A percentile compares a stretch with the other conserved stretches of the same genome.
phyloP scores from a whole-genome alignment of 1,139 yeast species.

The Suhomyces coccinellae region DNA sequence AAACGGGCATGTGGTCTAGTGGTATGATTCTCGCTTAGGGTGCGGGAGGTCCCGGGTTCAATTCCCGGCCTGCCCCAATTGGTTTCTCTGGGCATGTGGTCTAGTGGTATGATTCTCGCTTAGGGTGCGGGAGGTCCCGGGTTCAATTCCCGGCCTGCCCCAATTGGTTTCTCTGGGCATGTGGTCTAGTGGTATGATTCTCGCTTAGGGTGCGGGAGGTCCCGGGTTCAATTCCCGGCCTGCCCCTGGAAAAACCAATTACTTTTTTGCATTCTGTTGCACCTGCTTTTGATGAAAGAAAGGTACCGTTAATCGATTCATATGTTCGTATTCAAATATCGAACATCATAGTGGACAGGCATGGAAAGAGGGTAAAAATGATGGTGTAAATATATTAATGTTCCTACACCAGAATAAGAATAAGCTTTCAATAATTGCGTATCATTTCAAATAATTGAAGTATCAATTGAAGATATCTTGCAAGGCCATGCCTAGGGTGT shows the following conservation, averaged over 20 bases:
- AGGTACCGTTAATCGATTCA: no score
- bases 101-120: slow-evolving; percentile 39
- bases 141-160: slow-evolving; percentile 43
- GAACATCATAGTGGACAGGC: no score
- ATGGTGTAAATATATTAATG: no score
- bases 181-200: slow-evolving; percentile 40
- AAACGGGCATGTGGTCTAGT: slow-evolving; percentile 35
- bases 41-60: slow-evolving; percentile 44
- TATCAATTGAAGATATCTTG: no score
- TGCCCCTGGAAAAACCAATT: slow-evolving; percentile 24
- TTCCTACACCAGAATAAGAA: no score
- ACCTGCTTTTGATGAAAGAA: background rate
- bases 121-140: slow-evolving; percentile 43
- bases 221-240: slow-evolving; percentile 42
- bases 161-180: slow-evolving; percentile 24
- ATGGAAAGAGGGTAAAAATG: no score
- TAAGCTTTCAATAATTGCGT: no score
- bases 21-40: slow-evolving; percentile 40
- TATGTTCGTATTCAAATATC: no score
- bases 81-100: slow-evolving; percentile 30
- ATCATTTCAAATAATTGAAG: no score
- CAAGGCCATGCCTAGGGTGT: no score
- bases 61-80: slow-evolving; percentile 38
- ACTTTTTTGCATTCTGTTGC: slow-evolving; percentile 1
- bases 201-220: slow-evolving; percentile 42